phyloP scores from a whole-genome alignment of 768 basidiomycete species.

The Leccinum longicurvipes region DNA sequence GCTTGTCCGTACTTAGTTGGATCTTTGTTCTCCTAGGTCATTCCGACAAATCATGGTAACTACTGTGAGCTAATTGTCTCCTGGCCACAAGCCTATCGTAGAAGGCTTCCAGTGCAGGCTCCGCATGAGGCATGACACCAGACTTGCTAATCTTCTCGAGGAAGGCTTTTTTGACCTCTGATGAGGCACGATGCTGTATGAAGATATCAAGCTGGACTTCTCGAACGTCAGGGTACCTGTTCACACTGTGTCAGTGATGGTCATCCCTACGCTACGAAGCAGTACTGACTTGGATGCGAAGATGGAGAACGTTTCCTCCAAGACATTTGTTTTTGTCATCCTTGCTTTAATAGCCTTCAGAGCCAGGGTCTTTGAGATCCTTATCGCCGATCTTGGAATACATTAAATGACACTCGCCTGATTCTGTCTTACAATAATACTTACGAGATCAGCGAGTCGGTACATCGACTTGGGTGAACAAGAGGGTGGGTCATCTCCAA shows the following conservation, averaged over 20 bases:
- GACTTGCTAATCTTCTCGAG: slow-evolving; percentile 7
- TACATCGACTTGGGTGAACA: slow-evolving; percentile 40
- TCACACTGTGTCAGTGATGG: not conserved
- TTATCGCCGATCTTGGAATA: slow-evolving; percentile 13
- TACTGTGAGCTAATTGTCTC: too few relatives aligned
- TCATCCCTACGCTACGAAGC: not conserved
- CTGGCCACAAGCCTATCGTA: slow-evolving; percentile 11
- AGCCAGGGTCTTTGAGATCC: slow-evolving; percentile 16
- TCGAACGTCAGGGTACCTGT: slow-evolving; percentile 19
- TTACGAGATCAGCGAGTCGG: slow-evolving; percentile 32
- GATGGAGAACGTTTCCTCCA: slow-evolving; percentile 26
- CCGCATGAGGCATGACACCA: slow-evolving; percentile 5
- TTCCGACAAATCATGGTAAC: too few relatives aligned
- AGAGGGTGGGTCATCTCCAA: slow-evolving; percentile 3
- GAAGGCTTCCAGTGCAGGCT: slow-evolving; percentile 13
- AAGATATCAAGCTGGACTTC: slow-evolving; percentile 17
- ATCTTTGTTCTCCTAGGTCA: too few relatives aligned
- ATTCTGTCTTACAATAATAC: not conserved
- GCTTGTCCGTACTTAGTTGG: too few relatives aligned
- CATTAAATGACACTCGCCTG: not conserved
- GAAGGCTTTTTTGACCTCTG: slow-evolving; percentile 15
- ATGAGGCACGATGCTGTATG: not conserved
- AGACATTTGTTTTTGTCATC: slow-evolving; percentile 16
- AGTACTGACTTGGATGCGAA: slow-evolving; percentile 23
- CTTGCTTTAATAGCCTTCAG: slow-evolving; percentile 17